Base-by-base conservation (phyloP, 2,329 filamentous ascomycete genomes). In the Graphium sp. region DNA sequence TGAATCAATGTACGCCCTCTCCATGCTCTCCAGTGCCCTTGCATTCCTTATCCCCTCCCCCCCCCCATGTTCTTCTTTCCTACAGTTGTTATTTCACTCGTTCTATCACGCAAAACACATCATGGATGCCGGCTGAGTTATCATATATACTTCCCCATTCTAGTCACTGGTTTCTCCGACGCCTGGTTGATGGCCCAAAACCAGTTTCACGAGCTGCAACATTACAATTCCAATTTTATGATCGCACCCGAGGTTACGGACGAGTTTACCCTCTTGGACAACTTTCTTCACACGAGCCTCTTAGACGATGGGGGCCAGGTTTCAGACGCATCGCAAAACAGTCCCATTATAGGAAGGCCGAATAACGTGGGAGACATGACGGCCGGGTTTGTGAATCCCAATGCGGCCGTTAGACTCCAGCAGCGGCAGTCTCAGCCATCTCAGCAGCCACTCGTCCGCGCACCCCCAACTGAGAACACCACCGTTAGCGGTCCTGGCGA, bases 201-300 rank as follows among this genome's bases (percentile, higher is more conserved):
- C 48, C 79, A 81, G 46, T 89, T 82, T 52, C 78, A 91, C 60
- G 84, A 94, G 53, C 89, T 94, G 75, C 83, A 89, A 56, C 82
- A 74, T 48, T 83, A 85, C 46, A 83, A 94, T 55, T 79, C 82
- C 34, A 89, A 81, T 46, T 95, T 89, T 59, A 85, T 93, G 77
- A 91, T 94, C 56, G 58, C 62, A 28, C 81, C 84, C 37, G 89
- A 98, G 54, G 81, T 94, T 41, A 85, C 80, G 35, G 89, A 89
- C 55, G 89, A 98, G 59, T 94, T 93, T 52, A 93, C 94, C 48
- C 60, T 95, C 29, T 71, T 98, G 46, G 92, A 91, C 59, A 87
- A 98, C 52, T 95, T 95, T 48, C 66, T 98, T 35, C 89, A 85
- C 51, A 91, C 75, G 40, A 92, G 82, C 47, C 59, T 94, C 31